Evolutionary conservation across 2,329 filamentous ascomycete genomes (phyloP), one percentile per base, ranked within the genome.

Genomic region (Gnomoniopsis sp.): DNA sequence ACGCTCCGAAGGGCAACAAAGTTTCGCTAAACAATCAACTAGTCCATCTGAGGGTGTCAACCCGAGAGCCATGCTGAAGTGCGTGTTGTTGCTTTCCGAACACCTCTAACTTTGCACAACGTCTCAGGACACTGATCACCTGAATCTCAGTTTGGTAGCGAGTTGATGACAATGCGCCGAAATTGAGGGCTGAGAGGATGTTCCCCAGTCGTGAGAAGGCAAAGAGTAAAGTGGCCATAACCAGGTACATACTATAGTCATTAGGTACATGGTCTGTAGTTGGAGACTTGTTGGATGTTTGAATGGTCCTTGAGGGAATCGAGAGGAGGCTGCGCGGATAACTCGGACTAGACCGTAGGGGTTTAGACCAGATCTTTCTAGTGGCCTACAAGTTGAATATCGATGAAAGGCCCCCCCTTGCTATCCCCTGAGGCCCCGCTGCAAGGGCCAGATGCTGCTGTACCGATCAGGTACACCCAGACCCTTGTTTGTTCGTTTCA

Each of bases 401-500:
- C 36, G 23, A 55, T 59, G 56, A 56, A 49, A 30, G 21, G 12
- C n/a, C 48, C 26, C 38, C 33, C 55, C 55, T 41, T 41, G 34
- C 22, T 14, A 23, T 33, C 55, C 55, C 55, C 55, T 57, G 49
- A 57, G 30, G 26, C 26, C 26, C 26, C 26, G 8, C 26, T 30
- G 26, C 26, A 30, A 30, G 26, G 26, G 26, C 26, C 26, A 30
- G 8, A 30, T 30, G 8, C 26, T 43, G 21, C 53, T 53, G 57
- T 62, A 62, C 60, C 53, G 46, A 21, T 49, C 12, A 50, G 43
- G 60, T 62, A 62, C 53, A 59, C 48, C 53, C n/a, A 30, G 57
- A 44, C 60, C 57, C 60, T 53, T 59, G 59, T 57, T 53, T 34
- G 53, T 58, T 57, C 34, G 57, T 62, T 62, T 59, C 60, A 62